These are phyloP conservation scores for Yarrowia deformans DNA, from an alignment of 805 yeast genomes.

Conservation along the genomic window DNA sequence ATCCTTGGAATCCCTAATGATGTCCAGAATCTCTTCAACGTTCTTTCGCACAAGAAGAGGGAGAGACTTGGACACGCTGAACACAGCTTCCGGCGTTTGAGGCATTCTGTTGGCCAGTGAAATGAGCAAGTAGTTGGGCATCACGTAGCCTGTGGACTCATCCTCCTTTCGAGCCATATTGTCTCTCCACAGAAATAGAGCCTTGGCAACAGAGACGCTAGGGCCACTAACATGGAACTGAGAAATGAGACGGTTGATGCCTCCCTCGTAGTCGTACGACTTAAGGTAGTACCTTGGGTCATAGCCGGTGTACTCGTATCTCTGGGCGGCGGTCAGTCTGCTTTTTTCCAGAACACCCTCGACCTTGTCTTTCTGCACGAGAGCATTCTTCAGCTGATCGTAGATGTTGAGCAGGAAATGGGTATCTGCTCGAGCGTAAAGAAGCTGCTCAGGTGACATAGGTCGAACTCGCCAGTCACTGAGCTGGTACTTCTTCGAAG, in stretches of 20 bases:
- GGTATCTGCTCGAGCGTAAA: constrained; percentile 94
- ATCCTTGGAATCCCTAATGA: constrained; percentile 54
- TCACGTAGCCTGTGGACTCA: constrained; percentile 81
- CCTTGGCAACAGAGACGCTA: constrained; percentile 56
- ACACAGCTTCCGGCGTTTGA: constrained; percentile 55
- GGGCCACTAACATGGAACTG: constrained; percentile 41
- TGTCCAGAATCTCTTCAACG: constrained; percentile 63
- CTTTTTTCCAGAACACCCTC: constrained; percentile 70
- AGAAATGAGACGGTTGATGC: constrained; percentile 42
- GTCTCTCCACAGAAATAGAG: constrained; percentile 85
- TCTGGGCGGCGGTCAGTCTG: constrained; percentile 75
- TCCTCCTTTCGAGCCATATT: constrained; percentile 72
- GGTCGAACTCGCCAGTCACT: constrained; percentile 98
- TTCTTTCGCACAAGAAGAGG: constrained; percentile 65
- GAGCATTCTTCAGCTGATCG: constrained; percentile 70
- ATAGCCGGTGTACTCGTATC: constrained; percentile 81
- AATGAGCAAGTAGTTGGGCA: constrained; percentile 81
- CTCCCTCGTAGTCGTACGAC: constrained; percentile 30
- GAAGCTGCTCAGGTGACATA: constrained; percentile 71
- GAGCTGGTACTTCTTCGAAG: constrained; percentile 92
- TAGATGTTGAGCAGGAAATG: constrained; percentile 85
- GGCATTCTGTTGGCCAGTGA: constrained; percentile 68
- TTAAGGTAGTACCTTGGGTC: constrained; percentile 52
- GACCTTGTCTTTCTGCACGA: constrained; percentile 59
- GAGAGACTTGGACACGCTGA: constrained; percentile 48